Evolutionary conservation across 78 protist species (phyloP).

Genomic region (Tieghemostelium lacteum): DNA sequence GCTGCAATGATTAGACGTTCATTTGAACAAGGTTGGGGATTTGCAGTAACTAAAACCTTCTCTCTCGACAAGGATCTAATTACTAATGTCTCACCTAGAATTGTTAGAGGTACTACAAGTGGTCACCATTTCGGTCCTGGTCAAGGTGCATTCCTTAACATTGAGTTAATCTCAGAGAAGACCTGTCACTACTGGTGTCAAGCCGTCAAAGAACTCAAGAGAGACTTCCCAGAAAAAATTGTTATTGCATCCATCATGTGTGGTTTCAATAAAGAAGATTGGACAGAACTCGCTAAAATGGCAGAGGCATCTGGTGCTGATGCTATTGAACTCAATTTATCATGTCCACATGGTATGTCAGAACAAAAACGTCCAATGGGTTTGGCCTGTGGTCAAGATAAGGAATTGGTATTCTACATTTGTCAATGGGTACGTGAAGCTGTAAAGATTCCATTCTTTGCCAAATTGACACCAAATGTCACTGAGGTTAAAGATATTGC

Average conservation of each 20-base stretch:
- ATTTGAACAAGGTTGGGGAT: conserved; percentile 99
- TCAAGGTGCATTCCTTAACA: conserved; percentile 96
- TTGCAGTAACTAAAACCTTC: conserved; percentile 97
- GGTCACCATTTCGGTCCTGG: conserved; percentile 92
- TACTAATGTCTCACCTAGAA: conserved; percentile 95
- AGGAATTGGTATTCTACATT: conserved; percentile 90
- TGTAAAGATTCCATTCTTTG: conserved; percentile 93
- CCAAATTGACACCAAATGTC: conserved; percentile 98
- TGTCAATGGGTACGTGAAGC: conserved; percentile 92
- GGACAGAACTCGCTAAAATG: conserved; percentile 90
- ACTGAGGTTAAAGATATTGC: conserved; percentile 92
- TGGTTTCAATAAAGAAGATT: conserved; percentile 91
- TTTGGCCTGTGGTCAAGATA: conserved; percentile 95
- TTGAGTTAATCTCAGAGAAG: conserved; percentile 96
- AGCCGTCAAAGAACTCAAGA: conserved; percentile 89
- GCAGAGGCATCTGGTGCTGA: conserved; percentile 92
- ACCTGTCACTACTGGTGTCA: conserved; percentile 95
- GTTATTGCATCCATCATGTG: conserved; percentile 95
- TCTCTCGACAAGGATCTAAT: conserved; percentile 93
- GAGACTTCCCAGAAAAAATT: conserved; percentile 90
- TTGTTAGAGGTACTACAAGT: conserved; percentile 90
- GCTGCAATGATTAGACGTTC: conserved; percentile 93
- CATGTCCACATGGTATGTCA: conserved; percentile 98
- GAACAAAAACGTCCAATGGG: conserved; percentile 97
- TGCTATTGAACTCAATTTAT: conserved; percentile 95